These are phyloP conservation scores for Grosmannia penicillata DNA, from an alignment of 2,329 filamentous ascomycete genomes.

Conservation along the genomic window DNA sequence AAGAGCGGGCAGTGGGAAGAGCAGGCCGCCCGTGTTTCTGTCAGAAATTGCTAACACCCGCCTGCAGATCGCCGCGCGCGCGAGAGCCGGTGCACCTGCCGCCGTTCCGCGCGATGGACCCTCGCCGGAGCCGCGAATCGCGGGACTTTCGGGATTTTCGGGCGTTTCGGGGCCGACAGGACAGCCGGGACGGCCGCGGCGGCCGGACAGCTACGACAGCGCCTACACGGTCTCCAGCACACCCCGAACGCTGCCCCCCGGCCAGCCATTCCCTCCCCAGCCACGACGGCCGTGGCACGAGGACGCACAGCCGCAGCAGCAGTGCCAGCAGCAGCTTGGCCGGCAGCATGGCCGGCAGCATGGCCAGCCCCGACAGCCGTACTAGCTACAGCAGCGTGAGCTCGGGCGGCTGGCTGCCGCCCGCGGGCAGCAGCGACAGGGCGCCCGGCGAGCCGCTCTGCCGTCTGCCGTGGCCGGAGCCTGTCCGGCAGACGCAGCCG, in stretches of 20 bases:
- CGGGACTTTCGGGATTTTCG: no score
- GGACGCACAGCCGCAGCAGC: not conserved
- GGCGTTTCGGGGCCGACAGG: no score
- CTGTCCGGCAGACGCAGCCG: not conserved
- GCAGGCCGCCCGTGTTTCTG: not conserved
- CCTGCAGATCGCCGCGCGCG: not conserved
- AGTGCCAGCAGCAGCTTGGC: not conserved
- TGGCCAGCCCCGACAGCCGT: conserved; percentile 3
- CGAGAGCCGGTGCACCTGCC: conserved; percentile 5
- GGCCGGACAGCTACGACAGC: no score
- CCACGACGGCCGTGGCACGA: not conserved
- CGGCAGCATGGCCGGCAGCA: conserved; percentile 6
- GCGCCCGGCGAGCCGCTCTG: no score
- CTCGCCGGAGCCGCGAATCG: no score
- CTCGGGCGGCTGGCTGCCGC: not conserved
- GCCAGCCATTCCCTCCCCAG: not conserved
- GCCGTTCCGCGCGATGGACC: conserved; percentile 7
- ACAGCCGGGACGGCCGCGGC: no score
- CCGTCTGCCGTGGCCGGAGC: no score
- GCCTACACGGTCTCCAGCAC: no score
- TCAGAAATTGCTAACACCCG: not conserved
- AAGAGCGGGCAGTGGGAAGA: not conserved
- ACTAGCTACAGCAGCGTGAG: conserved; percentile 1
- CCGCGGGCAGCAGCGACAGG: not conserved
- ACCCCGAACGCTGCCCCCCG: no score